Base-by-base conservation (phyloP, 192 early-diverging fungal genomes). In the Rhizophagus clarus region DNA sequence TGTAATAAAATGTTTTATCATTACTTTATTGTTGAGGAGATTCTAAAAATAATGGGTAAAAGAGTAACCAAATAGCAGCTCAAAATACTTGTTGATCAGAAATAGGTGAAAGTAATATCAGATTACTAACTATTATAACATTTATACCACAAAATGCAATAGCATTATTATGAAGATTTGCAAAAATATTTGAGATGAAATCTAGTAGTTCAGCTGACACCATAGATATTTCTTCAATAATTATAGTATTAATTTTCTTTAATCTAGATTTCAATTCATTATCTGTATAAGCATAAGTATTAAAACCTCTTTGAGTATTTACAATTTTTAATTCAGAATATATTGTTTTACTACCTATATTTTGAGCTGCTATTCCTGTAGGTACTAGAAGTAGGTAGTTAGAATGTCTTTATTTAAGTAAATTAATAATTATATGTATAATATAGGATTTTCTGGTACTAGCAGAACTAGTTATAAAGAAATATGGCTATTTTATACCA, bases 361-460 rank as follows among this genome's bases (percentile, higher is more conserved):
- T 72, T n/a, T 72, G 42, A 3, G 71, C 71, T 7, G 71, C 22
- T 12, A 45, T 20, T 22, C 20, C 40, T 8, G 37, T 72, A 12
- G 20, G 37, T 6, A 37, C 31, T 72, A 72, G 15, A 20, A 72
- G 40, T 72, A 49, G 5, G 5, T 24, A 72, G 2, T 47, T 72
- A 14, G 40, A 40, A 72, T 28, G 22, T 72, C 47, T 72, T 42
- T 45, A 5, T 14, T 8, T 42, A 72, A 49, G 4, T n/a, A 47
- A 0, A 22, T 47, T 49, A 28, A 24, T 47, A 37, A 72, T 72
- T 3, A 72, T 11, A 3, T 45, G 6, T 4, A 45, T 72, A 15
- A 72, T 72, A 72, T 49, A 72, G 26, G 40, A 72, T 72, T 72
- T 72, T 51, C 22, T 6, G 10, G 40, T 72, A 24, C 71, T 20